Base-by-base conservation (phyloP, 2,329 filamentous ascomycete genomes). In the Nemania sp. region DNA sequence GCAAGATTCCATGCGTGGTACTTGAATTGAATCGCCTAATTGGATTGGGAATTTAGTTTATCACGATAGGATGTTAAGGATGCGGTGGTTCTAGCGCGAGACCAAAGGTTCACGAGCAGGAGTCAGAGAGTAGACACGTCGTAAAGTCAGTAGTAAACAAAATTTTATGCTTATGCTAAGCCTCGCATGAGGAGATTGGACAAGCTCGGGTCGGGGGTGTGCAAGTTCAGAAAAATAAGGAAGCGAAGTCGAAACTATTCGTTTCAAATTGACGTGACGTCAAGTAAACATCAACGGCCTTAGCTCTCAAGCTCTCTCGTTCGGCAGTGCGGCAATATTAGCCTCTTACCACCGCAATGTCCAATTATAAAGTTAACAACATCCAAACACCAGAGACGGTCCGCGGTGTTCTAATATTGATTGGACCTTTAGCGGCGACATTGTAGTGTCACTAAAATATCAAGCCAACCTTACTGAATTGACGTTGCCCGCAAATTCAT, bases 211-310 rank as follows among this genome's bases (percentile, higher is more conserved):
- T 48, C 25, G 47, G 57, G 57, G 39, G 37, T 20, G 18, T 49
- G 35, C 18, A 60, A 65, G 61, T 57, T 65, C 52, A 61, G 48
- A 63, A 54, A 50, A 21, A 12, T 17, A 13, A n/a, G 49, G 59
- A 61, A 59, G 54, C 58, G 54, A 56, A 53, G 45, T 58, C 58
- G 53, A 42, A 39, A 45, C 37, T 58, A 49, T 51, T 57, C 53
- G 60, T 54, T 35, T 60, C 40, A 59, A 54, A 60, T 65, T 43
- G 47, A 17, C 37, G 51, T 65, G 60, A 65, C 60, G 63, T 65
- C 63, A 63, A 58, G 52, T 17, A 54, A 51, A 54, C 18, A 56
- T 45, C 47, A 46, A 37, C 50, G 35, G 7, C 25, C 25, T 7
- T 29, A 29, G 40, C 29, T 29, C 21, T n/a, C n/a, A n/a, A n/a